phyloP scores from a whole-genome alignment of 2,329 filamentous ascomycete genomes.

The Dichotomopilus funicola region DNA sequence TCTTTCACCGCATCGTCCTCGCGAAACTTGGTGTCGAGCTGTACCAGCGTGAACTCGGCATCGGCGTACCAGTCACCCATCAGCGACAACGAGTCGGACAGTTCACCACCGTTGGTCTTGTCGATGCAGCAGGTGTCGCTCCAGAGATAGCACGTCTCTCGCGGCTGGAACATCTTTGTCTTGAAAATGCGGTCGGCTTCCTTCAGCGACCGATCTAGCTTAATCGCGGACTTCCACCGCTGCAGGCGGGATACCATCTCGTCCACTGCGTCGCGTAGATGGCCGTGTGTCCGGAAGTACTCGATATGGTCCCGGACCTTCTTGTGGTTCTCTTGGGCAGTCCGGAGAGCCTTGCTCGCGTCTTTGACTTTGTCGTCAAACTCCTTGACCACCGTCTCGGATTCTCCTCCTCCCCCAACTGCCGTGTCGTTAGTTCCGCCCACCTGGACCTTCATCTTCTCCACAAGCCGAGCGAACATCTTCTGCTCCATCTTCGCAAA shows the following conservation, averaged over 20 bases:
- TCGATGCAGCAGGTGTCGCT: slow-evolving; percentile 31
- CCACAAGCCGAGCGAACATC: slow-evolving; percentile 10
- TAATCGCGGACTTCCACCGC: slow-evolving; percentile 26
- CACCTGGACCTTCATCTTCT: slow-evolving; percentile 2
- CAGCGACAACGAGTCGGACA: slow-evolving; percentile 27
- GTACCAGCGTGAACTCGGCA: slow-evolving; percentile 29
- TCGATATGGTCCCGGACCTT: slow-evolving; percentile 11
- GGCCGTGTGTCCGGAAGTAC: slow-evolving; percentile 20
- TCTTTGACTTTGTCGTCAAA: slow-evolving; percentile 1
- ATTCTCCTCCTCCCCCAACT: slow-evolving; percentile 1
- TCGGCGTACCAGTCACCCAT: slow-evolving; percentile 31
- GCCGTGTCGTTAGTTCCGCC: not conserved
- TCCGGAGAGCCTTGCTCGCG: too few species aligned
- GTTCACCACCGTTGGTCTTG: slow-evolving; percentile 26
- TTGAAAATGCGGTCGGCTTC: slow-evolving; percentile 25
- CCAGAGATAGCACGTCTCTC: slow-evolving; percentile 28
- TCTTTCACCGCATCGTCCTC: slow-evolving; percentile 22
- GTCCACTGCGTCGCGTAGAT: slow-evolving; percentile 26
- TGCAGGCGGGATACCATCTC: slow-evolving; percentile 22
- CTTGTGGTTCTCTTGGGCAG: not conserved
- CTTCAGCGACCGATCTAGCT: slow-evolving; percentile 24
- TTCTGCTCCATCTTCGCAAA: slow-evolving; percentile 15
- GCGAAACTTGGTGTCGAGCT: slow-evolving; percentile 21
- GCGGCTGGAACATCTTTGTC: slow-evolving; percentile 22
- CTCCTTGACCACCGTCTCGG: not conserved